Conservation (phyloP, 805 yeast species). For the Clavispora asparagi region DNA sequence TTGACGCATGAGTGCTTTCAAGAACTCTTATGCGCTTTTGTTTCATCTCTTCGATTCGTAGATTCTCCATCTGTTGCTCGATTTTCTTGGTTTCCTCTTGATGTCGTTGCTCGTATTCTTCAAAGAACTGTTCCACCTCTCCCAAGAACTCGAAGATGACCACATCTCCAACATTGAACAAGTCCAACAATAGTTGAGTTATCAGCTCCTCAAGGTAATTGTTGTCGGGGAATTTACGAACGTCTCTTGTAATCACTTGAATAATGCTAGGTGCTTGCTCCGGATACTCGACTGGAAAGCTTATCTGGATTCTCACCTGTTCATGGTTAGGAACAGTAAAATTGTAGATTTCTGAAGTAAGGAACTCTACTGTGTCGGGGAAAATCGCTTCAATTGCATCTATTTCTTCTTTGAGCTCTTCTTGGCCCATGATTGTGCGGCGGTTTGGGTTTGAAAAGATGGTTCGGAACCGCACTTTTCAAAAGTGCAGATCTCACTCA, state of each 20-base stretch:
- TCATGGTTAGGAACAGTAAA: constrained; percentile 60
- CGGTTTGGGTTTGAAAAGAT: neutral
- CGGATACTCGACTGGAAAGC: constrained; percentile 74
- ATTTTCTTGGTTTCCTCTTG: neutral
- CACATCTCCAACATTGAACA: constrained; percentile 59
- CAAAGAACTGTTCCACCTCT: constrained; percentile 52
- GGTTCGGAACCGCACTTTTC: neutral
- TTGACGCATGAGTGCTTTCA: neutral
- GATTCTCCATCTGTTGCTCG: neutral
- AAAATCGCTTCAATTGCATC: constrained; percentile 84
- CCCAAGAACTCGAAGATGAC: constrained; percentile 74
- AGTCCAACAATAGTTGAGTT: constrained; percentile 41
- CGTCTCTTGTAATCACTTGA: constrained; percentile 42
- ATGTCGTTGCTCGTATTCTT: constrained; percentile 20
- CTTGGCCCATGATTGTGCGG: constrained; percentile 8
- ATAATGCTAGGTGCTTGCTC: constrained; percentile 54
- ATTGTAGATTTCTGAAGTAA: constrained; percentile 38
- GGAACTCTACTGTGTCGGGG: constrained; percentile 50
- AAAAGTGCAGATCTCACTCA: neutral
- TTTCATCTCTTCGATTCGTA: neutral
- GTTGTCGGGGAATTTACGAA: constrained; percentile 34
- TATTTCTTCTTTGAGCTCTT: constrained; percentile 65
- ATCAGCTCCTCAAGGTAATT: constrained; percentile 43
- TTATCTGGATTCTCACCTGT: constrained; percentile 54
- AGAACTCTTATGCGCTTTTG: neutral